phyloP scores from a whole-genome alignment of 2,329 filamentous ascomycete genomes.

The Coccinonectria pachysandricola region DNA sequence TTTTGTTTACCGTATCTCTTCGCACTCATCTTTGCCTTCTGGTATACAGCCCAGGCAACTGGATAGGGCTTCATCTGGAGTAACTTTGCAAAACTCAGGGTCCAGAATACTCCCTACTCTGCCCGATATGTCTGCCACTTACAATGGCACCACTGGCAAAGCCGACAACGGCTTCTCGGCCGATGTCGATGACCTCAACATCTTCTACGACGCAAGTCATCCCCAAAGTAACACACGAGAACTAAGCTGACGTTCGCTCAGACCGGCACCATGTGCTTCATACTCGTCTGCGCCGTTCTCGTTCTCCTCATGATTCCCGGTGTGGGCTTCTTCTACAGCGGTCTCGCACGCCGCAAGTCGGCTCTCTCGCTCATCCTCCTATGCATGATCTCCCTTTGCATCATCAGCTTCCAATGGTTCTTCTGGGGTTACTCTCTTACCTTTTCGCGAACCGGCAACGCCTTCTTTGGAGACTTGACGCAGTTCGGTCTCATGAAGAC shows the following conservation, averaged over 20 bases:
- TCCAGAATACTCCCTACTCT: too few species aligned
- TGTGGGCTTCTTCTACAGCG: conserved; percentile 91
- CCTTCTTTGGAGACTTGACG: conserved; percentile 67
- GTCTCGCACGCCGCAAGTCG: conserved; percentile 79
- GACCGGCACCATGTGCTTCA: conserved; percentile 75
- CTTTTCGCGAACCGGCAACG: conserved; percentile 70
- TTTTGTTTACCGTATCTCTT: too few species aligned
- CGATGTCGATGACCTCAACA: conserved; percentile 60
- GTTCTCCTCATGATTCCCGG: conserved; percentile 90
- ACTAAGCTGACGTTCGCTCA: conserved; percentile 31
- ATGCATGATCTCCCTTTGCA: conserved; percentile 67
- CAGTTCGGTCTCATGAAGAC: conserved; percentile 78
- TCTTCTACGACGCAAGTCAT: conserved; percentile 64
- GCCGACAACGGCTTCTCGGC: conserved; percentile 43
- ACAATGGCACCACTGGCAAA: conserved; percentile 39
- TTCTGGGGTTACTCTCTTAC: conserved; percentile 88
- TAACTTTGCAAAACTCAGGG: conserved; percentile 1
- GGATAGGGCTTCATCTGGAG: conserved; percentile 2
- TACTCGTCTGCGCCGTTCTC: conserved; percentile 64
- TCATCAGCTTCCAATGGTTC: conserved; percentile 88
- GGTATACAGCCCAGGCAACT: not conserved
- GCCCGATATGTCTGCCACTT: conserved; percentile 30
- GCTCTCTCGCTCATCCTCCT: conserved; percentile 80
- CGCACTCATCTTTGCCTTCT: too few species aligned
- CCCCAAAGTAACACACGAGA: too few species aligned